Percentiles rank a stretch among this genome's conserved stretches.
Evolutionary conservation across 2,329 filamentous ascomycete species (phyloP).

Genomic region (Geoglossum cookeanum): DNA sequence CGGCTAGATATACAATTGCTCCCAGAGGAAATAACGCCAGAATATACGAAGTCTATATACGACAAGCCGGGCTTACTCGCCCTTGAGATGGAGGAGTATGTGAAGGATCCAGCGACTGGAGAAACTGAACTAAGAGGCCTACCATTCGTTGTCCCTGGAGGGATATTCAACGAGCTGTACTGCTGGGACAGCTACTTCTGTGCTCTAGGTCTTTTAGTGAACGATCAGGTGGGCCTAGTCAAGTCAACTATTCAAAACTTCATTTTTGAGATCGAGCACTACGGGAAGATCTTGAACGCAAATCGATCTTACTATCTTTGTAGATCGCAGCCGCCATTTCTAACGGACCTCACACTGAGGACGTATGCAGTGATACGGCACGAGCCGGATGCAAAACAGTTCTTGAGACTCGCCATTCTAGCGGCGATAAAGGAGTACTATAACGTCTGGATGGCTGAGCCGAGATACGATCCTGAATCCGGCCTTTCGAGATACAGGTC

Average conservation of each 20-base stretch:
- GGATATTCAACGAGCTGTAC: slow-evolving; percentile 94
- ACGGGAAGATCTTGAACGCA: slow-evolving; percentile 94
- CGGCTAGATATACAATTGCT: slow-evolving; percentile 73
- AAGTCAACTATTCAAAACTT: slow-evolving; percentile 94
- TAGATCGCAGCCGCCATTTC: slow-evolving; percentile 84
- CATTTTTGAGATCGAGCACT: slow-evolving; percentile 95
- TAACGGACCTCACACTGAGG: slow-evolving; percentile 90
- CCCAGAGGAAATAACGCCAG: slow-evolving; percentile 50
- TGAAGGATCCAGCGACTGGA: slow-evolving; percentile 42
- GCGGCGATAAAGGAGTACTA: slow-evolving; percentile 96
- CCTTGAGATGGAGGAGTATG: slow-evolving; percentile 63
- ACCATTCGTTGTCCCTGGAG: slow-evolving; percentile 93
- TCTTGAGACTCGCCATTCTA: slow-evolving; percentile 59
- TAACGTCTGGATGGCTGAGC: slow-evolving; percentile 65
- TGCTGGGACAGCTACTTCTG: slow-evolving; percentile 99
- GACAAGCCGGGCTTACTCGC: slow-evolving; percentile 75
- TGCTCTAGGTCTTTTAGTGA: slow-evolving; percentile 70
- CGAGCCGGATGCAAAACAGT: slow-evolving; percentile 60
- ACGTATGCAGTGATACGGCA: slow-evolving; percentile 89
- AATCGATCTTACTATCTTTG: slow-evolving; percentile 91
- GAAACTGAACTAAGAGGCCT: slow-evolving; percentile 56
- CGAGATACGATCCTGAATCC: slow-evolving; percentile 56
- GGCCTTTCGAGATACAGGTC: slow-evolving; percentile 74
- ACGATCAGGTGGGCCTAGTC: slow-evolving; percentile 68
- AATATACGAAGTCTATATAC: slow-evolving; percentile 68